Evolutionary conservation across 768 basidiomycete genomes (phyloP), one percentile per base, ranked within the genome.

Genomic region (Mycena capillaripes): DNA sequence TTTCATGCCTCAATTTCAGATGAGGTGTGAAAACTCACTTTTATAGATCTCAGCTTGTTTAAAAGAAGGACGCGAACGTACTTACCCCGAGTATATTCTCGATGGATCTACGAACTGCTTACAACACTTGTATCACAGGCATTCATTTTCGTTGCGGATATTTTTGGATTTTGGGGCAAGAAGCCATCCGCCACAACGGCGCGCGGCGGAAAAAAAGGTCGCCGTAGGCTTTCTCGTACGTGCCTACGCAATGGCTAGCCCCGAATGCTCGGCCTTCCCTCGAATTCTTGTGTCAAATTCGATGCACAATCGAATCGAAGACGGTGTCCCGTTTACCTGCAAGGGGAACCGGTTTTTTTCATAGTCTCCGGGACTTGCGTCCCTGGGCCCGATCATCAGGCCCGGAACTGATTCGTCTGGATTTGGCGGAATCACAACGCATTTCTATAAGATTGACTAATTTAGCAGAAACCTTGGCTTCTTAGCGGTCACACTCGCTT

Each of bases 281-380:
- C 40, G 38, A 29, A 12, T 53, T 58, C 58, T 21, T 29, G 38
- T 64, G 46, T 23, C 44, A 58, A 64, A 64, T 36, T 36, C 44
- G 61, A 32, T 3, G 48, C 32, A 16, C 40, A 56, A 34, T 68
- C 27, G 36, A 62, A 44, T 72, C n/a, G 36, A 56, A 42, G 14
- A 12, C 21, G 36, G 30, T 48, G 17, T 10, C 36, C 42, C 61
- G 60, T 56, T 50, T 55, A 56, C 48, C 71, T 69, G 42, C 46
- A 73, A 73, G 71, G 71, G 65, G 67, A 70, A 59, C 66, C 71
- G 71, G 71, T 5, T 34, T 58, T 34, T 46, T 64, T 40, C 48
- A 38, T 58, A 36, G 44, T 53, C 7, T 58, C 66, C 66, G 66
- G 59, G 2, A n/a, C 16, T 48, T 30, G 21, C 52, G 50, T 38